Conservation (phyloP, 2,329 filamentous ascomycete species). For the Cercospora sp. region DNA sequence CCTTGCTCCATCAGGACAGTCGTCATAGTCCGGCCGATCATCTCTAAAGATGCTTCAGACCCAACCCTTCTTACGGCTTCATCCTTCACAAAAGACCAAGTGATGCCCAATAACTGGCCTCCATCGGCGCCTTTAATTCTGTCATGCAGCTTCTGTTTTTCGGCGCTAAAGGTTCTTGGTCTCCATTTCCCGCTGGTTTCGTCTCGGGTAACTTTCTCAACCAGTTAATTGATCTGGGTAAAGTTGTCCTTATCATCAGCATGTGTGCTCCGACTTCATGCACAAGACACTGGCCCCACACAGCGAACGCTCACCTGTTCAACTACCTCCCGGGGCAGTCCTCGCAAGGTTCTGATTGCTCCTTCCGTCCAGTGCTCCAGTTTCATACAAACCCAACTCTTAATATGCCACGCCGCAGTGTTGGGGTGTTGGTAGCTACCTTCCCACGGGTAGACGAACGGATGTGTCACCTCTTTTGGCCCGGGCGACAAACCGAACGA, state of each 20-base stretch:
- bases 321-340: not conserved
- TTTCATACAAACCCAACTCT: not conserved
- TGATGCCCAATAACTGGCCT: not conserved
- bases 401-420: not conserved
- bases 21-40: not conserved
- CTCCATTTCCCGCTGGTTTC: not conserved
- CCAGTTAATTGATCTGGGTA: not conserved
- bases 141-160: not conserved
- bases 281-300: not conserved
- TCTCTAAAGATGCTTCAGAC: not conserved
- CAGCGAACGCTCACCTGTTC: not conserved
- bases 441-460: not conserved
- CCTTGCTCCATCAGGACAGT: not conserved
- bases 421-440: not conserved
- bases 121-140: not conserved
- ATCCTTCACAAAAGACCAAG: not conserved
- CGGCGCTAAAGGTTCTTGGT: not conserved
- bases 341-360: not conserved
- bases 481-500: not conserved
- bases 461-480: not conserved
- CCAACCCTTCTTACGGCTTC: not conserved
- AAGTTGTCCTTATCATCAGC: not conserved
- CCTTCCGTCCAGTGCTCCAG: not conserved
- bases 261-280: not conserved
- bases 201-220: not conserved